Conservation (phyloP, 2,329 filamentous ascomycete genomes). For the Corinectria fuckeliana region DNA sequence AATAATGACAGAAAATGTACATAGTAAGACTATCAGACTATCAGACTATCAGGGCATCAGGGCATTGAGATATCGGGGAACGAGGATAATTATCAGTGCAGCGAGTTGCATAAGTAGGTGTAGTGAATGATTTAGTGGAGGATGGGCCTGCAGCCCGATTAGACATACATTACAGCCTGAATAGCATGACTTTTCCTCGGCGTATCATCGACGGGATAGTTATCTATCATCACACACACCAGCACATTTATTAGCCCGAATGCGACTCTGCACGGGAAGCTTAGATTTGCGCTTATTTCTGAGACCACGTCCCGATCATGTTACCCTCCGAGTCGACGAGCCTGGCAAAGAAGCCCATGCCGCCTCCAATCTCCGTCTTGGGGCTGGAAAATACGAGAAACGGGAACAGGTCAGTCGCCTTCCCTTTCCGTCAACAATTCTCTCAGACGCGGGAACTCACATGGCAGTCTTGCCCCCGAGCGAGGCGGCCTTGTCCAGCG, state of each 20-base stretch:
- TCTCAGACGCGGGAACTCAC: constrained; percentile 37
- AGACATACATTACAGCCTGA: too few relatives aligned
- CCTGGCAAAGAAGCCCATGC: constrained; percentile 45
- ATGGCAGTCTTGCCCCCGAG: constrained; percentile 44
- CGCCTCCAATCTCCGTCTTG: constrained; percentile 44
- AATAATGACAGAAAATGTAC: too few relatives aligned
- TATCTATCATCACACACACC: constrained; percentile 1
- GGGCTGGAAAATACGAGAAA: constrained; percentile 39
- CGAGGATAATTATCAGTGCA: too few relatives aligned
- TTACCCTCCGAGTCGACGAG: constrained; percentile 50
- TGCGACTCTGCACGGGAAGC: background rate
- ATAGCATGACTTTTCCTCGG: too few relatives aligned
- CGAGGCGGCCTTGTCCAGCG: constrained; percentile 37
- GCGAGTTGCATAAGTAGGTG: too few relatives aligned
- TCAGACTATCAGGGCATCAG: too few relatives aligned
- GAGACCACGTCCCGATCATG: constrained; percentile 44
- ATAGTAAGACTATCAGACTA: too few relatives aligned
- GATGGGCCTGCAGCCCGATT: too few relatives aligned
- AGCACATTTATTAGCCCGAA: background rate
- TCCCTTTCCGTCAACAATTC: background rate
- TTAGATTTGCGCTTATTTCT: constrained; percentile 29
- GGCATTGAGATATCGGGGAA: too few relatives aligned
- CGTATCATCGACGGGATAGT: constrained; percentile 15
- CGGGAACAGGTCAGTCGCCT: constrained; percentile 10
- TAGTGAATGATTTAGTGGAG: too few relatives aligned